Evolutionary conservation across 2,329 filamentous ascomycete genomes (phyloP).

Genomic region (Helicocarpus griseus): DNA sequence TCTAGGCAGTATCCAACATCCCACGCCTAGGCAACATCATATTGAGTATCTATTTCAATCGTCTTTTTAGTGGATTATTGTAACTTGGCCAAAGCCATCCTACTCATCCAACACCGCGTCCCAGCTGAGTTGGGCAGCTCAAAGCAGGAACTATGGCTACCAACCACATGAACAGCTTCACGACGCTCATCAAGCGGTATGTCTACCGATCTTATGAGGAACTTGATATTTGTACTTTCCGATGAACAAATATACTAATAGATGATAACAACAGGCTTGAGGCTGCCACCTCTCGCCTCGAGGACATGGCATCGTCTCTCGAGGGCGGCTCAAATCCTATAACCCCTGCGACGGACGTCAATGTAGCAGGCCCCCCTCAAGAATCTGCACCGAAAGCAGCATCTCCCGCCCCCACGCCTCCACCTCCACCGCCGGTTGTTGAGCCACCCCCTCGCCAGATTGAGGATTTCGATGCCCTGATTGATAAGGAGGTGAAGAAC

Average conservation of each 20-base stretch:
- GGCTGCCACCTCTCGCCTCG: slow-evolving; percentile 88
- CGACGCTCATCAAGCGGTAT: slow-evolving; percentile 96
- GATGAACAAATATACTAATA: slow-evolving; percentile 38
- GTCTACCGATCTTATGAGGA: slow-evolving; percentile 20
- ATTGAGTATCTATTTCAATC: not conserved
- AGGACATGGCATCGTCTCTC: slow-evolving; percentile 81
- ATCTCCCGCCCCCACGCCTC: slow-evolving; percentile 27
- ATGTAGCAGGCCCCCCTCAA: slow-evolving; percentile 16
- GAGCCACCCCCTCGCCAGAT: slow-evolving; percentile 65
- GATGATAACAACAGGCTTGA: slow-evolving; percentile 61
- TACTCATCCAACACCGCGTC: not conserved
- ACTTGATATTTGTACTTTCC: not conserved
- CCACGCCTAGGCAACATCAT: not conserved
- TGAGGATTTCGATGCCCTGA: slow-evolving; percentile 75
- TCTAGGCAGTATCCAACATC: not conserved
- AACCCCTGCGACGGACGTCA: slow-evolving; percentile 25
- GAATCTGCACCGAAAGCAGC: slow-evolving; percentile 19
- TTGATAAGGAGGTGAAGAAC: slow-evolving; percentile 62
- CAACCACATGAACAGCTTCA: slow-evolving; percentile 84
- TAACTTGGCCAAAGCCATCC: not conserved
- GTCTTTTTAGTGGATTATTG: not conserved
- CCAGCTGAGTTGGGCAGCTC: not conserved
- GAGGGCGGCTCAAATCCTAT: slow-evolving; percentile 41
- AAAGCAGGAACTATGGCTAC: slow-evolving; percentile 49
- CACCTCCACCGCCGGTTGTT: slow-evolving; percentile 38